phyloP scores from a whole-genome alignment of 2,329 filamentous ascomycete species.

The Cercospora sp. region DNA sequence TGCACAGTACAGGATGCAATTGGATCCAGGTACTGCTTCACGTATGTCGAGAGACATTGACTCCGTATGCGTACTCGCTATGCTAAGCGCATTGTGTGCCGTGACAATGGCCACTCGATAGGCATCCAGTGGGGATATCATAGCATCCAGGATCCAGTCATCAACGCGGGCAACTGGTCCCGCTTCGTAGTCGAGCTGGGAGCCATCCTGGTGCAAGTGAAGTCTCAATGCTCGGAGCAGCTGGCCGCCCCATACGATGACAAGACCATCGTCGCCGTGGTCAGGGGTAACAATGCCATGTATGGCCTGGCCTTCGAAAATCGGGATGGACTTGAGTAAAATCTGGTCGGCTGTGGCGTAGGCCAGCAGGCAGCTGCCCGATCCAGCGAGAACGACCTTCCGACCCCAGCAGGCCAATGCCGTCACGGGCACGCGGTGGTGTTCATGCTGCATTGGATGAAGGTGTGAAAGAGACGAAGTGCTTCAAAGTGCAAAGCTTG shows the following conservation, averaged over 20 bases:
- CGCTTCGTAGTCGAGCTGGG: slow-evolving; percentile 34
- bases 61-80: not conserved
- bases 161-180: slow-evolving; percentile 52
- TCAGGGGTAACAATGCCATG: slow-evolving; percentile 65
- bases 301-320: slow-evolving; percentile 69
- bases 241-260: slow-evolving; percentile 69
- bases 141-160: slow-evolving; percentile 77
- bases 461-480: not conserved
- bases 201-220: not conserved
- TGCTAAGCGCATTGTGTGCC: slow-evolving; percentile 79
- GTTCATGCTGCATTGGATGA: slow-evolving; percentile 35
- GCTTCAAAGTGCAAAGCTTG: not conserved
- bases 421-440: slow-evolving; percentile 46
- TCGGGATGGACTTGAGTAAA: slow-evolving; percentile 39
- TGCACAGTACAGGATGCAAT: slow-evolving; percentile 86
- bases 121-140: not conserved
- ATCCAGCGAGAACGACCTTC: slow-evolving; percentile 43
- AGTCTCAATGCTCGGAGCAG: slow-evolving; percentile 16
- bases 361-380: slow-evolving; percentile 46
- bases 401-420: slow-evolving; percentile 43
- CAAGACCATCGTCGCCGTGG: slow-evolving; percentile 23
- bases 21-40: slow-evolving; percentile 61
- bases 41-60: slow-evolving; percentile 11
- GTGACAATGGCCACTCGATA: slow-evolving; percentile 65
- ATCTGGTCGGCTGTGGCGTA: slow-evolving; percentile 37